These are phyloP conservation scores for Pleurotus giganteus DNA, from an alignment of 768 basidiomycete genomes.

Conservation along the genomic window DNA sequence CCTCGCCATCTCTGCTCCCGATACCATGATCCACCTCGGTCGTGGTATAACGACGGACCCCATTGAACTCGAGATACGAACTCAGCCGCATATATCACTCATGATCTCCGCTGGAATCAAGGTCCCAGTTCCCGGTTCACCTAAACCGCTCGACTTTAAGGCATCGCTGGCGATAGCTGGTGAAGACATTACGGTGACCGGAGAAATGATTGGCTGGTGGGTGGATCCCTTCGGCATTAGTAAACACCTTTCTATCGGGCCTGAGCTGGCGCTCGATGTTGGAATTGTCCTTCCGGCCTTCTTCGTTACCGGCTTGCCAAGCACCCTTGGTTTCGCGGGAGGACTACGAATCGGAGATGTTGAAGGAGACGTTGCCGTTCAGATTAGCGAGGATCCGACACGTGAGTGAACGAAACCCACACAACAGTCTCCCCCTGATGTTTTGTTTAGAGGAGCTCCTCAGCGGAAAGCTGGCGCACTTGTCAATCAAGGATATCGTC, in stretches of 20 bases:
- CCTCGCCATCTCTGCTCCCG: conserved; percentile 3
- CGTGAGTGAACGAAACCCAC: not conserved
- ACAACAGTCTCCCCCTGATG: not conserved
- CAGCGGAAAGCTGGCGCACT: not conserved
- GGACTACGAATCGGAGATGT: conserved; percentile 6
- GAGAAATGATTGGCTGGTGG: conserved; percentile 8
- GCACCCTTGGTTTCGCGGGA: conserved; percentile 8
- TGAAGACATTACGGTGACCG: not conserved
- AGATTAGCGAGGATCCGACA: conserved; percentile 10
- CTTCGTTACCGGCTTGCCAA: not conserved
- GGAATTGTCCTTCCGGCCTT: conserved; percentile 1
- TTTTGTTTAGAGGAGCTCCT: conserved; percentile 3
- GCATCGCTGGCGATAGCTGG: conserved; percentile 1
- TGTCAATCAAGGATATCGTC: conserved; percentile 10
- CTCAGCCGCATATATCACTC: not conserved
- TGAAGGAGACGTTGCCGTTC: conserved; percentile 1
- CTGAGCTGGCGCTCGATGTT: conserved; percentile 7
- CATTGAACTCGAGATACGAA: conserved; percentile 4
- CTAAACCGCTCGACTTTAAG: conserved; percentile 7
- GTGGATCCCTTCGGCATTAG: conserved; percentile 13
- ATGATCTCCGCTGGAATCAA: conserved; percentile 8
- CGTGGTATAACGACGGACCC: conserved; percentile 10
- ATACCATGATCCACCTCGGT: conserved; percentile 8
- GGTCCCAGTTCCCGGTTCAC: not conserved
- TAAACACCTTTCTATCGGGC: conserved; percentile 1